These are phyloP conservation scores for Calamus simplicifolius DNA, from an alignment of 176 grass and related monocot genomes.

Conservation along the genomic window DNA sequence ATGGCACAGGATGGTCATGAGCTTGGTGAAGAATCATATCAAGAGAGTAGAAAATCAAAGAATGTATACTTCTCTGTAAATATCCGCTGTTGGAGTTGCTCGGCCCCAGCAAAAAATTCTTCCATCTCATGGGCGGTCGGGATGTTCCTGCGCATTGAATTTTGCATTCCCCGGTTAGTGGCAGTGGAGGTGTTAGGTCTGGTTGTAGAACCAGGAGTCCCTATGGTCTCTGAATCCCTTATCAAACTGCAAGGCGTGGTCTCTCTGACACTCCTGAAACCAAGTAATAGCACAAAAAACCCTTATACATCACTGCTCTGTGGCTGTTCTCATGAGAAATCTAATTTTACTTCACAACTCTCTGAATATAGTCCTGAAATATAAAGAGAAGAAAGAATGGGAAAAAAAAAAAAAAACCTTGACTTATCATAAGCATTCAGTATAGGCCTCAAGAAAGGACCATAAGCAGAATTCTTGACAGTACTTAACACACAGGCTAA, in stretches of 20 bases:
- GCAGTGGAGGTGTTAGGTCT: slow-evolving; percentile 27
- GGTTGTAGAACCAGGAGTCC: slow-evolving; percentile 57
- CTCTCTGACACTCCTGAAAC: slow-evolving; percentile 49
- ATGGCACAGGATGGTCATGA: no score
- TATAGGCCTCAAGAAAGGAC: no score
- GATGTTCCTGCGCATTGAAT: slow-evolving; percentile 17
- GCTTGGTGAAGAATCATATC: background rate
- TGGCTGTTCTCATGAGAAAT: no score
- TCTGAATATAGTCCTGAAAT: no score
- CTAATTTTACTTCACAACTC: no score
- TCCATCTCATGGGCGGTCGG: slow-evolving; percentile 54
- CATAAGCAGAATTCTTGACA: no score
- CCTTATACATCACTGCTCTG: no score
- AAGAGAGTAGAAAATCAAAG: background rate
- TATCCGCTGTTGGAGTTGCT: slow-evolving; percentile 33
- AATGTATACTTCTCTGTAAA: slow-evolving; percentile 50
- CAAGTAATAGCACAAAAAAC: background rate
- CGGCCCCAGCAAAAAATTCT: slow-evolving; percentile 53
- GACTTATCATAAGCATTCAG: no score
- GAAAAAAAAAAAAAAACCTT: background rate
- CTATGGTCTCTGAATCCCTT: slow-evolving; percentile 41
- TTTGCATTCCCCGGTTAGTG: slow-evolving; percentile 18
- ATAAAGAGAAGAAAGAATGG: no score
- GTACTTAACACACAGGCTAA: no score
- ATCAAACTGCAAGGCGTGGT: slow-evolving; percentile 64